Conservation (phyloP, 2,329 filamentous ascomycete species). For the Fusarium irregulare region DNA sequence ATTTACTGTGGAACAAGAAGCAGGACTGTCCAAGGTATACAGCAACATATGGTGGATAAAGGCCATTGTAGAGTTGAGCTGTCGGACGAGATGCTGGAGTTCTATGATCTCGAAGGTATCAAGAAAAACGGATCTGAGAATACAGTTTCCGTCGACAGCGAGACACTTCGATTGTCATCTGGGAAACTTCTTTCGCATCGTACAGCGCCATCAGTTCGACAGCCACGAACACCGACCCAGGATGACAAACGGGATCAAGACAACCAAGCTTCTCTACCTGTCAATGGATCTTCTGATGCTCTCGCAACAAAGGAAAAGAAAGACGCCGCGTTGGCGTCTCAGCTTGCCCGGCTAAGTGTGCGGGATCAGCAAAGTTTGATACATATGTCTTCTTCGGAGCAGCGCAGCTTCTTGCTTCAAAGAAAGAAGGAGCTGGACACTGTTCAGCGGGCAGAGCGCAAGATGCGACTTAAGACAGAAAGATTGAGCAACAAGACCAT, state of each 20-base stretch:
- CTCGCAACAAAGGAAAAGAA: constrained; percentile 19
- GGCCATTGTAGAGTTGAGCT: constrained; percentile 60
- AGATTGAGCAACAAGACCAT: constrained; percentile 30
- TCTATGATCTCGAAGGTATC: constrained; percentile 50
- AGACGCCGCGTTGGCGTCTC: constrained; percentile 16
- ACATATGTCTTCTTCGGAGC: constrained; percentile 30
- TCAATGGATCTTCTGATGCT: background rate
- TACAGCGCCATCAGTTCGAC: background rate
- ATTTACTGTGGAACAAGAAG: constrained; percentile 61
- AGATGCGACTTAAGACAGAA: constrained; percentile 18
- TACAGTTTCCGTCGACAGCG: background rate
- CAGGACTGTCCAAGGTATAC: constrained; percentile 56
- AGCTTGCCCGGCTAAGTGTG: constrained; percentile 14
- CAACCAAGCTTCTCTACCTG: background rate
- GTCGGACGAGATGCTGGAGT: constrained; percentile 51
- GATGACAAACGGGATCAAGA: background rate
- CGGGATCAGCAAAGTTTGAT: constrained; percentile 38
- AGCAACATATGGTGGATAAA: constrained; percentile 63
- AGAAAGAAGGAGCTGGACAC: constrained; percentile 32
- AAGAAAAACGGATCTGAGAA: background rate
- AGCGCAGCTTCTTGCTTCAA: constrained; percentile 21
- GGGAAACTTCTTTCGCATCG: constrained; percentile 39
- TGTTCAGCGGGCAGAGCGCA: constrained; percentile 7
- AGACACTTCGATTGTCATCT: constrained; percentile 26
- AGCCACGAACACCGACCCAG: background rate